Evolutionary conservation across 2,329 filamentous ascomycete species (phyloP).

Genomic region (Macrophomina phaseolina): DNA sequence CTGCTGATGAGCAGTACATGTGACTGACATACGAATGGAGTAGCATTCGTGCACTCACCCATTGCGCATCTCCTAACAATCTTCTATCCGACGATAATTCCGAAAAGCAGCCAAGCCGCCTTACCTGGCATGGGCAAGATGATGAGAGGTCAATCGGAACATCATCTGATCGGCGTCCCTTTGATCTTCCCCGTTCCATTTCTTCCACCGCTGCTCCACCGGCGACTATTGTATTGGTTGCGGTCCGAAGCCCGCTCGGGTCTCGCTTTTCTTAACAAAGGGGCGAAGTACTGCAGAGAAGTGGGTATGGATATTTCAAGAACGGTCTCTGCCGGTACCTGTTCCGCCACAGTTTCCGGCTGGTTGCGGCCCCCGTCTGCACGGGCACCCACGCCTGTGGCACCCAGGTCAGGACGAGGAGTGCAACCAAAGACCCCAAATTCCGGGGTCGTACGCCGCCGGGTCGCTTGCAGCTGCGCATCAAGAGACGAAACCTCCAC

Average conservation of each 20-base stretch:
- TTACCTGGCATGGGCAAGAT: constrained; percentile 14
- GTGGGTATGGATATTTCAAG: constrained; percentile 13
- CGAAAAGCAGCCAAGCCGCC: constrained; percentile 11
- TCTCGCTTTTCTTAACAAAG: constrained; percentile 12
- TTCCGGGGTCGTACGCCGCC: constrained; percentile 16
- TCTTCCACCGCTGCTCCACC: constrained; percentile 7
- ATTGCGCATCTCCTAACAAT: constrained; percentile 5
- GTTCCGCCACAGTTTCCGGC: neutral
- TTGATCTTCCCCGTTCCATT: constrained; percentile 22
- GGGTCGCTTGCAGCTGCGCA: constrained; percentile 12
- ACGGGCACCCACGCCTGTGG: constrained; percentile 1
- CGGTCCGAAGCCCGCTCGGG: constrained; percentile 20
- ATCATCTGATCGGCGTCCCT: constrained; percentile 24
- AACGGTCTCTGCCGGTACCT: constrained; percentile 14
- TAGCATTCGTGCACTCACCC: neutral
- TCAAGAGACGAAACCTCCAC: constrained; percentile 1
- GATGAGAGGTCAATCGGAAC: constrained; percentile 22
- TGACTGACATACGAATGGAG: neutral
- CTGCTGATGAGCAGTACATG: constrained; percentile 4
- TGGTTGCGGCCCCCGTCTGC: neutral
- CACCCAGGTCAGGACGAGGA: neutral
- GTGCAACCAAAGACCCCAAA: constrained; percentile 9
- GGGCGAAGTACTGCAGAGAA: constrained; percentile 16
- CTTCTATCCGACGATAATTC: constrained; percentile 18
- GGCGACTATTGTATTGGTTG: constrained; percentile 7